Base-by-base conservation (phyloP, 495 filamentous ascomycete genomes). In the Aspergillus leporis region DNA sequence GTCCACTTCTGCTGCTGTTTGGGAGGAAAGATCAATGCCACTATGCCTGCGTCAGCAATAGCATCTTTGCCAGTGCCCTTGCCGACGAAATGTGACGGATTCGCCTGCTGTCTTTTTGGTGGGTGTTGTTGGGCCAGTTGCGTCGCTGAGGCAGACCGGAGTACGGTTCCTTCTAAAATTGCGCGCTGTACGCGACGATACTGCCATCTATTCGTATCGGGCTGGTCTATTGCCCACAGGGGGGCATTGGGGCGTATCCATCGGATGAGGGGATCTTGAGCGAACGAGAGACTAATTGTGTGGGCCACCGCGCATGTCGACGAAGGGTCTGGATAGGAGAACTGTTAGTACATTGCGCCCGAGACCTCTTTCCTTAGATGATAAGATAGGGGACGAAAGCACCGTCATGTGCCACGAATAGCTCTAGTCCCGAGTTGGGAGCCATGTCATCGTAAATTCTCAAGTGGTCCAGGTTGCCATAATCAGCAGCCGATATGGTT, bases 221-320 rank as follows among this genome's bases (percentile, higher is more conserved):
- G 0, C 13, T 65, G 48, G 14, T 55, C 45, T 1, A 51, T 40
- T 22, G 45, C 18, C 70, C 66, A 70, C 0, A 59, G 58, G 21
- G 56, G n/a, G n/a, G 64, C 68, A 55, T 47, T 56, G 4, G 68
- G 70, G 2, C 70, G 70, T 19, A 70, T 52, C 70, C 70, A 73
- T 56, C 52, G 55, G 23, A 70, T 69, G 23, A 73, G 46, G 1
- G 68, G 68, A 60, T 73, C 70, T 5, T 65, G 55, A n/a, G 66
- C 61, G 31, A 73, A 73, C 2, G 70, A 62, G 14, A 60, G 54
- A 28, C 58, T 63, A 16, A 73, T 56, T 9, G 70, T 73, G 45
- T 62, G 53, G 9, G 64, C 61, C 8, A 66, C 58, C 0, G 62
- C 47, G 5, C 58, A 21, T 19, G 71, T 63, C 2, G 51, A 61